Conservation (phyloP, 805 yeast genomes). For the Tetrapisispora fleetii region DNA sequence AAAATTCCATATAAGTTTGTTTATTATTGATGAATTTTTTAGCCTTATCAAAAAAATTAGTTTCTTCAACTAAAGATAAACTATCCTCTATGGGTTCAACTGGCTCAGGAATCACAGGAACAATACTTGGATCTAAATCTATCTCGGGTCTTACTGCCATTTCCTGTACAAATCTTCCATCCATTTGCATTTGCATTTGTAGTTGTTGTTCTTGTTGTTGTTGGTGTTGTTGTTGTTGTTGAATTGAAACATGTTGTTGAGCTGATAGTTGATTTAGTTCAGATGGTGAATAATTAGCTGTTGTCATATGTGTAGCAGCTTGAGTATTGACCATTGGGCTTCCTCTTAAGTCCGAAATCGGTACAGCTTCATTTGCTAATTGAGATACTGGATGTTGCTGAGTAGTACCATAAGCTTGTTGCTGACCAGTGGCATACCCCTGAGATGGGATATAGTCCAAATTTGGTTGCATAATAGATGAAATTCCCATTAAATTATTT, state of each 20-base stretch:
- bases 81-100: constrained; percentile 45
- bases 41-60: constrained; percentile 83
- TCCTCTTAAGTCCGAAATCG: constrained; percentile 30
- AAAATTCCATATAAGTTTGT: constrained; percentile 83
- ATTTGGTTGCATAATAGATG: constrained; percentile 16
- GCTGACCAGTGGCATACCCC: constrained; percentile 1
- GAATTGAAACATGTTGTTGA: constrained; percentile 8
- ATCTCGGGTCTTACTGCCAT: constrained; percentile 31
- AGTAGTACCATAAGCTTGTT: constrained; percentile 15
- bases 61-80: constrained; percentile 69
- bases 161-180: constrained; percentile 7
- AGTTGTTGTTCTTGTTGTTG: constrained; percentile 22
- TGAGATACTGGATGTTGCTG: constrained; percentile 9
- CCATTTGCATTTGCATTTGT: constrained; percentile 9
- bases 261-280: constrained; percentile 2
- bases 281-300: not conserved
- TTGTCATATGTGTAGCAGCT: not conserved
- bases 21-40: constrained; percentile 82
- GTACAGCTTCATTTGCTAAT: constrained; percentile 24
- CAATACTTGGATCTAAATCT: constrained; percentile 53
- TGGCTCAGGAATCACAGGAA: constrained; percentile 84
- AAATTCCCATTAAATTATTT: constrained; percentile 16
- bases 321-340: constrained; percentile 5
- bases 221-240: constrained; percentile 25
- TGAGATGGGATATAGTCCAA: constrained; percentile 4